Evolutionary conservation across 257 asterid genomes (phyloP), one percentile per base, ranked within the genome.

Genomic region (Solanum dulcamara): DNA sequence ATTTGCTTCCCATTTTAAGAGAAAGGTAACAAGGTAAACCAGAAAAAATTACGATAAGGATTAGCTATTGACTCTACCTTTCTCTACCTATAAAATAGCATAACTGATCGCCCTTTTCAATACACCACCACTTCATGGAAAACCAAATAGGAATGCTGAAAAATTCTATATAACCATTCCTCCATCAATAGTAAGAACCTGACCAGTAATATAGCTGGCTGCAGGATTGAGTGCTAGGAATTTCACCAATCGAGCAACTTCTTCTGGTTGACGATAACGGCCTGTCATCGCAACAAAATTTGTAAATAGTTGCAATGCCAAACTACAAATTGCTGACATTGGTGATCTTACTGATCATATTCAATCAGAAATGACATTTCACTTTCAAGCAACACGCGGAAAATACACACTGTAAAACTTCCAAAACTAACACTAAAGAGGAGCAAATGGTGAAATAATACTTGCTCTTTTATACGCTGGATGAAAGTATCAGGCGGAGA

Each of bases 151-250:
- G 14, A 50, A 48, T 46, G 60, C 26, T 9, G 83, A 46, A 28
- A 48, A 53, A 10, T 77, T 92, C 92, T 81, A 94, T 96, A 93
- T 94, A 74, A 93, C 94, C 99, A 93, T 92, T 71, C 99, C 98
- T 50, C 98, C 98, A 86, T 96, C 99, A 85, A 96, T 93, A 83
- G 96, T 91, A 68, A 94, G 75, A 87, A 94, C 98, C 98, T 93
- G 98, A 89, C 99, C 98, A 42, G 98, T 93, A 86, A 93, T 93
- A 87, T 93, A 96, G 87, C 89, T 84, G 81, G 99, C 99, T 8
- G 98, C 91, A 50, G 91, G 91, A 85, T 64, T 86, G 17, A 70
- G 82, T 42, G 90, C 92, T 32, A 90, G 64, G 84, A 90, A 88
- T 81, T 91, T 90, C 30, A 87, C 90, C 18, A 87, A 83, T 67